Evolutionary conservation across 495 filamentous ascomycete species (phyloP).

Genomic region (Astrocystis sublimbata): DNA sequence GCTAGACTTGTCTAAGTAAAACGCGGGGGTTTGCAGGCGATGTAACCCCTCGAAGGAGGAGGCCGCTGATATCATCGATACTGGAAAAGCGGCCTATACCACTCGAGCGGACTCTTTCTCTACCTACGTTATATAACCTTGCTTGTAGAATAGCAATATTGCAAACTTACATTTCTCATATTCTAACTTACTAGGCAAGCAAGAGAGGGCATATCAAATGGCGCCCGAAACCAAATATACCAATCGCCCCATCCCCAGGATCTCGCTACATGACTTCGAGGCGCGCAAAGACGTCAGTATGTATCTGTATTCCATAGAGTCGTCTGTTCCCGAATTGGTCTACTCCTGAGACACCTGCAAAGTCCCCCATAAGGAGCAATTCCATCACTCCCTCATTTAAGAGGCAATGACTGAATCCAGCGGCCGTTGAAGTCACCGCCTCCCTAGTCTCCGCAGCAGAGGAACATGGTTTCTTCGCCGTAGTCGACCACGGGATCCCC

Average conservation of each 20-base stretch:
- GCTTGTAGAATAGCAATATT: too few relatives aligned
- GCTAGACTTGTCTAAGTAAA: background rate
- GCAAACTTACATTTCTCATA: too few relatives aligned
- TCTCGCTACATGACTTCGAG: constrained; percentile 59
- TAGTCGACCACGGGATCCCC: constrained; percentile 58
- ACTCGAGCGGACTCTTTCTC: background rate
- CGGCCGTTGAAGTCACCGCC: too few relatives aligned
- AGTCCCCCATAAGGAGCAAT: too few relatives aligned
- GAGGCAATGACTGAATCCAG: too few relatives aligned
- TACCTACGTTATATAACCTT: background rate
- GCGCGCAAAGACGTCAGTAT: constrained; percentile 54
- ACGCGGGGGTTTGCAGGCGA: background rate
- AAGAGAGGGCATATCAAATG: background rate
- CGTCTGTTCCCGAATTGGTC: too few relatives aligned
- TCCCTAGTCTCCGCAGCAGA: constrained; percentile 60
- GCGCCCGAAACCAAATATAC: constrained; percentile 42
- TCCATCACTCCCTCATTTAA: too few relatives aligned
- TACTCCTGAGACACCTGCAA: too few relatives aligned
- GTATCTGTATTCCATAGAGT: too few relatives aligned
- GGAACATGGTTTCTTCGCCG: constrained; percentile 63
- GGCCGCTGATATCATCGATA: background rate
- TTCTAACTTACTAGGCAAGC: too few relatives aligned
- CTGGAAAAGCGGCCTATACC: background rate
- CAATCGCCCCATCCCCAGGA: constrained; percentile 54
- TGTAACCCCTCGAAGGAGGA: background rate